Evolutionary conservation across 2,329 filamentous ascomycete species (phyloP), one percentile per base, ranked within the genome.

Genomic region (Alternaria hordeiaustralica): DNA sequence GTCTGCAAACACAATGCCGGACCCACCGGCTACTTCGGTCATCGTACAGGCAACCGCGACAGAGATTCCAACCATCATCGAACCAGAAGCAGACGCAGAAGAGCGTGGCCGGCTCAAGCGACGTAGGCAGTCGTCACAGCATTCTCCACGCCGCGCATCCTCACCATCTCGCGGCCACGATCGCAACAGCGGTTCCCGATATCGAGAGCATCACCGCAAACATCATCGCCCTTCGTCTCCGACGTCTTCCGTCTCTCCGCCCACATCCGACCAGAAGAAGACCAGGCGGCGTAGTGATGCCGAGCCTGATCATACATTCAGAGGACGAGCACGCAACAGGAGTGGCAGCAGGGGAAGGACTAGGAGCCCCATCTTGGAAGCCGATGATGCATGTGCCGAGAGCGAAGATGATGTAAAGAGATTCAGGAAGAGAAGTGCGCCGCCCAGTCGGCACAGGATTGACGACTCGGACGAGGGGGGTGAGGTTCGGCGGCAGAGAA

Each of bases 1-100:
- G 50, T 59, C 47, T 20, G 54, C 33, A 58, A 58, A 21, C 50
- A 60, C 26, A 15, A 60, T 64, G 47, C 23, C 62, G 46, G 60
- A 59, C 26, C 25, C 44, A 13, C 50, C 57, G 30, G 58, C 18
- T 20, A 58, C 55, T 33, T 28, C 46, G 18, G 26, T 25, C 18
- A 13, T 36, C 55, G 43, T 28, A 20, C 41, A 49, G 21, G 82
- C 74, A 20, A 83, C 84, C 49, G 73, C 80, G 8, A 82, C 80
- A 18, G 76, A 80, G 26, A 78, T 79, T 12, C 76, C 75, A 43
- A 83, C 77, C 26, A 76, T 82, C 30, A 75, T 74, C 45, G 74
- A 79, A 63, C 82, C 85, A 64, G 79, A 70, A 15, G 61, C 54
- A 50, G 71, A 73, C 25, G 63, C 65, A 30, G 68, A 76, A 58